Evolutionary conservation across 139 green algal species (phyloP), one percentile per base, ranked within the genome.

Genomic region (Ettlia oleoabundans): DNA sequence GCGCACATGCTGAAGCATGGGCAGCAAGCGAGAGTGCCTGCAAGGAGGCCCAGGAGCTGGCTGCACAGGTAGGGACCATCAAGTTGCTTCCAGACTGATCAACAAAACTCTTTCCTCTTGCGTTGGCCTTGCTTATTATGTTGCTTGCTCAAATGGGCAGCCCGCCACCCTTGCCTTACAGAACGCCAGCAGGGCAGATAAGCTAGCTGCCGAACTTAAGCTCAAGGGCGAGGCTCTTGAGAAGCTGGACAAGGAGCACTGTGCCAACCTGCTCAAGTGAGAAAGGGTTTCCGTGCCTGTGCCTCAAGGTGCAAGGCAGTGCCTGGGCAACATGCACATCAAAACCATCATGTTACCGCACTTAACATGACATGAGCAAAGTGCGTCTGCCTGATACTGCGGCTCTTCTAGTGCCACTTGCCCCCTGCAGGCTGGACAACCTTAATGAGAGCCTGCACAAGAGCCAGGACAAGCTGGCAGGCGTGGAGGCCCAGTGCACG

Each of bases 181-280:
- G 73, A 51, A 52, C 22, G 53, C 53, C 22, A 51, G 42, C 53
- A 28, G 68, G 53, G 9, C 68, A 9, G 73, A 80, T 6, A 35
- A 68, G 73, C 5, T 68, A 52, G 26, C 38, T 24, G 35, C 52
- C 7, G 13, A 52, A 35, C 33, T 68, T 13, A 68, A 67, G 53
- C 24, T 28, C 6, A 67, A 68, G 73, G 52, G 30, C 35, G 53
- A 67, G 35, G 73, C 38, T n/a, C n/a, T 37, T 35, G 33, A 35
- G 21, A 80, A 80, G 73, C 73, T 80, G 73, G 73, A 80, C 53
- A 55, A 52, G 37, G 53, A 80, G 53, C 40, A 80, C 53, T 51
- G 51, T 24, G 22, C 37, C 33, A 67, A 68, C 73, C 73, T 80
- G 73, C 73, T 41, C 51, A 80, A 80, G 73, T 69, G 73, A 68